A percentile compares a stretch with the other conserved stretches of the same genome.
phyloP scores from a whole-genome alignment of 768 basidiomycete genomes.

The Suillus sp. region DNA sequence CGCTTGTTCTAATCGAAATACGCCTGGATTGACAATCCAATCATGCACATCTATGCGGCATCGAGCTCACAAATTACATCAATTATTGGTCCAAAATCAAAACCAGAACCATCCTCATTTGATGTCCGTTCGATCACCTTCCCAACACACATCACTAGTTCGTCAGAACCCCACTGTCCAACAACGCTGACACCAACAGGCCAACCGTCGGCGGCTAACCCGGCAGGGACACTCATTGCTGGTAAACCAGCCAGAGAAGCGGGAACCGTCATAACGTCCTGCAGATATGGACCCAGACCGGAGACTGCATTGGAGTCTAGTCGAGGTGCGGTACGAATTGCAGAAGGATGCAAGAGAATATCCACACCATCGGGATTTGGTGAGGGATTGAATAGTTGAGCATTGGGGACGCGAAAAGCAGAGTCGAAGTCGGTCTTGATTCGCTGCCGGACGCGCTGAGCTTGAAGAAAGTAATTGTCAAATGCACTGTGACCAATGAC shows the following conservation, averaged over 20 bases:
- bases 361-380: slow-evolving; percentile 54
- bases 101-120: background rate
- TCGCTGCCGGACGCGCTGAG: slow-evolving; percentile 73
- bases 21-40: background rate
- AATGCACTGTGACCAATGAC: slow-evolving; percentile 65
- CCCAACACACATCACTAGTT: slow-evolving; percentile 57
- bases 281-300: slow-evolving; percentile 70
- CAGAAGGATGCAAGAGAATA: slow-evolving; percentile 82
- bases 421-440: slow-evolving; percentile 74
- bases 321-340: slow-evolving; percentile 80
- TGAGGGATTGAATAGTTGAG: slow-evolving; percentile 25
- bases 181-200: slow-evolving; percentile 83
- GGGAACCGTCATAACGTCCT: slow-evolving; percentile 91
- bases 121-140: slow-evolving; percentile 39
- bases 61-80: background rate
- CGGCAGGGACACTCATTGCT: slow-evolving; percentile 71
- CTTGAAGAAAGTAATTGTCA: slow-evolving; percentile 96
- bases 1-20: background rate
- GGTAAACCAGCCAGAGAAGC: slow-evolving; percentile 91
- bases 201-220: slow-evolving; percentile 60
- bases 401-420: slow-evolving; percentile 64
- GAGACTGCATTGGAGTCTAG: slow-evolving; percentile 35
- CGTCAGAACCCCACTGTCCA: slow-evolving; percentile 85
- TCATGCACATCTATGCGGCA: background rate
- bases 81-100: background rate